phyloP scores from a whole-genome alignment of 2,329 filamentous ascomycete species.

The Acephala macrosclerotiorum region DNA sequence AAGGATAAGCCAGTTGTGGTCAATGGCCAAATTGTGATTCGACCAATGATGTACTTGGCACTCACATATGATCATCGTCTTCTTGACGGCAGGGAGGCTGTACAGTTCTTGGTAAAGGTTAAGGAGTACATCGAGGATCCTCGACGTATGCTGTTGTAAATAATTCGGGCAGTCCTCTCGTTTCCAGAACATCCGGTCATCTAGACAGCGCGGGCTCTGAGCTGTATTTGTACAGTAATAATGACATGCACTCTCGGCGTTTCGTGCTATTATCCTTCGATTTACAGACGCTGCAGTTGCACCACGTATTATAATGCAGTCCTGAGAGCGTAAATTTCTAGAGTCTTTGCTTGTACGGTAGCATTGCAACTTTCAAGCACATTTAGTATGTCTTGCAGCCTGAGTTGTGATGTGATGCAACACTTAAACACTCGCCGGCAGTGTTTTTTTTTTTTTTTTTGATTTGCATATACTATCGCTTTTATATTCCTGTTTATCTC shows the following conservation, averaged over 20 bases:
- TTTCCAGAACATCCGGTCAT: slow-evolving; percentile 12
- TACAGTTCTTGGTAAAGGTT: slow-evolving; percentile 95
- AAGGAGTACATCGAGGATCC: slow-evolving; percentile 99
- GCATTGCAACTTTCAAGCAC: no score
- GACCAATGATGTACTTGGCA: slow-evolving; percentile 99
- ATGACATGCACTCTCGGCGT: slow-evolving; percentile 22
- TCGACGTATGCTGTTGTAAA: slow-evolving; percentile 79
- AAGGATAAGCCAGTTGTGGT: slow-evolving; percentile 91
- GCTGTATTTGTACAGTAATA: slow-evolving; percentile 31
- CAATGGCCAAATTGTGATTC: slow-evolving; percentile 92
- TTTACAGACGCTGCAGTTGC: background rate
- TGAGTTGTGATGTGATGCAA: no score
- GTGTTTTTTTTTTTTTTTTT: no score
- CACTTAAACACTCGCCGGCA: no score
- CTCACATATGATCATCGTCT: slow-evolving; percentile 98
- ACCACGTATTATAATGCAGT: no score
- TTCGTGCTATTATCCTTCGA: background rate
- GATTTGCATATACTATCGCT: no score
- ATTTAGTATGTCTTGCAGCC: no score
- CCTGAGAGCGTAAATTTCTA: no score
- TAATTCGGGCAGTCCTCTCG: background rate
- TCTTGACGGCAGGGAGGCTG: slow-evolving; percentile 92
- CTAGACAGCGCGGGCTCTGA: slow-evolving; percentile 1
- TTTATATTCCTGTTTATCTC: no score
- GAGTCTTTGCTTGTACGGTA: no score